Base-by-base conservation (phyloP, 78 protist genomes). In the Tieghemostelium lacteum region DNA sequence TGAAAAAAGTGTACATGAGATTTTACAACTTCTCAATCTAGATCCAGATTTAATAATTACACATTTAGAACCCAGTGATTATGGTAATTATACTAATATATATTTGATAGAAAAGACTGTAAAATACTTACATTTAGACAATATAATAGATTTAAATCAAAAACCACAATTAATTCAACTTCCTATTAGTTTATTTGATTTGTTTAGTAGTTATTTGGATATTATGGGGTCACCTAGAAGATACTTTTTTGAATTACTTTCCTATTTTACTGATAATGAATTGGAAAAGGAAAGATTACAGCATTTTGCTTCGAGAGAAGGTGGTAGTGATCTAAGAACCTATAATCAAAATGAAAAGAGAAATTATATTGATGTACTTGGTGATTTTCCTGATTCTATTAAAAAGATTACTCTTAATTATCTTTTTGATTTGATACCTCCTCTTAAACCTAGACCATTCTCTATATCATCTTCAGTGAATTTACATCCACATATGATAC, bases 381-480 rank as follows among this genome's bases (percentile, higher is more conserved):
- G 54, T 14, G 94, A 91, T 20, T 91, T 91, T 17, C 88, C 85
- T n/a, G 33, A 60, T 6, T 19, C 42, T 24, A 10, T 45, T 45
- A 45, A 45, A 45, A 19, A 29, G 0, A 91, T 91, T 19, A 88
- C 94, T 24, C 58, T 91, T 4, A 89, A 91, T 31, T 91, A 78
- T 71, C 19, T 91, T 26, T 91, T 91, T 49, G 94, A 91, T 78
- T 34, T 91, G 39, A 78, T 91, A 19, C 66, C 89, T 33, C 80
- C 85, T 12, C 66, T 78, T 17, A 73, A 91, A 77, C 89, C 95
- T 50, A 54, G 95, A 70, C 86, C 88, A 26, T 92, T 92, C 36
- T 92, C 95, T 42, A 92, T 92, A 10, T 92, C 95, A 12, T 92
- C 95, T 3, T 73, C 95, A 50, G 57, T 78, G 12, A 28, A 22